Base-by-base conservation (phyloP, 2,329 filamentous ascomycete species). In the Bertia moriformis region DNA sequence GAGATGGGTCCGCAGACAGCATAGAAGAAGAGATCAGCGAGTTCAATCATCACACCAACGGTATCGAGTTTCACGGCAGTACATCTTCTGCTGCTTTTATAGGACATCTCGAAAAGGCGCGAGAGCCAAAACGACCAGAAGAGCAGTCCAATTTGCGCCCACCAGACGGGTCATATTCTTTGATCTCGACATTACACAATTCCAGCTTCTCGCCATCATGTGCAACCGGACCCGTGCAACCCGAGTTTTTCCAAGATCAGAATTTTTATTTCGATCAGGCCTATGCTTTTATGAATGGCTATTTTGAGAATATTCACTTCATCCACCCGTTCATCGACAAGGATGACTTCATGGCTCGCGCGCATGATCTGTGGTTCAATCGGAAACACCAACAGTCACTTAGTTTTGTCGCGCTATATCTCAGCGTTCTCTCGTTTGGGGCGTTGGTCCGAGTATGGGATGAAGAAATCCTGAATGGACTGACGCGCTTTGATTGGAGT, bases 291-390 rank as follows among this genome's bases (percentile, higher is more conserved):
- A 51, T 67, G 38, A 59, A 64, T 42, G 58, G 56, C 12, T 67
- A 66, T 49, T 67, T 68, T 40, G 58, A 62, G 12, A 65, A 61
- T 22, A 56, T 67, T 4, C 64, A 67, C 43, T 62, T 62, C 40
- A 58, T 67, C 12, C 62, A 67, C 27, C 64, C 64, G 0, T 56
- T 67, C 3, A 56, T 67, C 15, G 63, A 67, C 38, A 66, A 66
- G 47, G 54, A 59, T 4, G 49, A 53, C 15, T 67, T 67, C 24
- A 45, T 64, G 3, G 41, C 53, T 27, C 56, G 59, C 12, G 64
- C 63, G 39, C 59, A 66, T 41, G 49, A 58, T 15, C 48, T 65
- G 1, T 66, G 63, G 63, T 54, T 61, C 14, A 52, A 55, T 17
- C 46, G 47, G 17, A 43, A 44, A 13, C 46, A 45, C 4, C 48